Evolutionary conservation across 305 asterid species (phyloP).

Genomic region (Fraxinus velutina): DNA sequence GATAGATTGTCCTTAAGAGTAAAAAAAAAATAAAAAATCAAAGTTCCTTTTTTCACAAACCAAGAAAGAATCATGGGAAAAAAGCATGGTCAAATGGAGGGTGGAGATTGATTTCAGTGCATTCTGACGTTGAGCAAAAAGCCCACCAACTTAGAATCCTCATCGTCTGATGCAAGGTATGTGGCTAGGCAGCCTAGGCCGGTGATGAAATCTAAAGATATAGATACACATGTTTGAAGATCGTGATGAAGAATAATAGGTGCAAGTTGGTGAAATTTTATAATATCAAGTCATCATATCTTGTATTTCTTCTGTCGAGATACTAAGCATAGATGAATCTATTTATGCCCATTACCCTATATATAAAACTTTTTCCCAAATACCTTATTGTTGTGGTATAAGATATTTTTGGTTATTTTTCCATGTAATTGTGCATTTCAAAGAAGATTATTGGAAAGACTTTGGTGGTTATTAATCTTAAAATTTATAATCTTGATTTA

Average conservation of each 20-base stretch:
- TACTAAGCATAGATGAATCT: too few species aligned
- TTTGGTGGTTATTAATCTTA: neutral
- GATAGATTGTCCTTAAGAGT: neutral
- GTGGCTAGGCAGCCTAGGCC: neutral
- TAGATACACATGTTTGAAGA: neutral
- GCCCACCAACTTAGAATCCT: neutral
- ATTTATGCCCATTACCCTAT: neutral
- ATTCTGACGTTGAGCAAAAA: neutral
- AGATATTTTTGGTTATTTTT: neutral
- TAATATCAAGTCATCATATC: neutral
- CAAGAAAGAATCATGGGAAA: conserved; percentile 1
- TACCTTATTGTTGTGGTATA: neutral
- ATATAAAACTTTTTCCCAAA: too few species aligned
- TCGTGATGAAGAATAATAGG: conserved; percentile 15
- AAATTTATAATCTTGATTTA: neutral
- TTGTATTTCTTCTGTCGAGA: neutral
- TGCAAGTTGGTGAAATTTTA: conserved; percentile 16
- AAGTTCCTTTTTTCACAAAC: neutral
- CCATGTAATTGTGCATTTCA: neutral
- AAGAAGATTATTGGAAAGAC: conserved; percentile 14
- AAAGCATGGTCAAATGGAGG: neutral
- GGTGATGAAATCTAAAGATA: conserved; percentile 16
- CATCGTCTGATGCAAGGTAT: neutral
- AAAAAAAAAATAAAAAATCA: neutral
- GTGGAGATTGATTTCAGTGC: neutral